Base-by-base conservation (phyloP, 2,329 filamentous ascomycete species). In the Apiospora kogelbergensis region DNA sequence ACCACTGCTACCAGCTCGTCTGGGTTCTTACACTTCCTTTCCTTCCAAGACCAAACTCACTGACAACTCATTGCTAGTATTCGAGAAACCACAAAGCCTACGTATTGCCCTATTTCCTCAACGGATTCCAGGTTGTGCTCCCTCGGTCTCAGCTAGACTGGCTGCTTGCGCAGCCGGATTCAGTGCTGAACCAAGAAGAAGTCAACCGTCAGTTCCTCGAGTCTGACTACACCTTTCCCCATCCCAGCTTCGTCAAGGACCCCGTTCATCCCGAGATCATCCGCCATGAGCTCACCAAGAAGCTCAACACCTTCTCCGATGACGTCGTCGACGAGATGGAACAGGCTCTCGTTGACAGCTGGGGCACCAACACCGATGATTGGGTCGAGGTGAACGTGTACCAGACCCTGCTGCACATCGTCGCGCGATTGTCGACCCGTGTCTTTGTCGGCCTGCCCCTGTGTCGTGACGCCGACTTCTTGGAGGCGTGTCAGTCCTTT, bases 141-240 rank as follows among this genome's bases (percentile, higher is more conserved):
- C 78, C 78, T 1, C 71, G 71, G 2, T 76, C 75, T 1, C 74
- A 78, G 65, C 70, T 75, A 24, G 67, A 69, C 20, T 80, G 78
- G 78, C 74, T 80, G 17, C 67, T 78, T 20, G 75, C 74, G 22
- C 77, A 80, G 66, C 75, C 78, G 7, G 77, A 79, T 63, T 71
- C 72, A 22, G 72, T 78, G 17, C 72, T 80, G 22, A 78, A 74
- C 71, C 78, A 80, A 69, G 76, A 75, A 68, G 73, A 74, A 30
- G 75, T 78, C 42, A 80, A 79, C 69, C 73, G 77, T 7, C 76
- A 78, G 67, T 79, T 78, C 69, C 73, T 80, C n/a, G 73, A 79
- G 72, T 71, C 76, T 26, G 75, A 79, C 40, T 75, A 79, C 66
- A 77, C 77, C 42, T 78, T 79, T 42, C 72, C 78, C 30, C 76